Evolutionary conservation across 305 asterid genomes (phyloP).

Genomic region (Rubia peregrina): DNA sequence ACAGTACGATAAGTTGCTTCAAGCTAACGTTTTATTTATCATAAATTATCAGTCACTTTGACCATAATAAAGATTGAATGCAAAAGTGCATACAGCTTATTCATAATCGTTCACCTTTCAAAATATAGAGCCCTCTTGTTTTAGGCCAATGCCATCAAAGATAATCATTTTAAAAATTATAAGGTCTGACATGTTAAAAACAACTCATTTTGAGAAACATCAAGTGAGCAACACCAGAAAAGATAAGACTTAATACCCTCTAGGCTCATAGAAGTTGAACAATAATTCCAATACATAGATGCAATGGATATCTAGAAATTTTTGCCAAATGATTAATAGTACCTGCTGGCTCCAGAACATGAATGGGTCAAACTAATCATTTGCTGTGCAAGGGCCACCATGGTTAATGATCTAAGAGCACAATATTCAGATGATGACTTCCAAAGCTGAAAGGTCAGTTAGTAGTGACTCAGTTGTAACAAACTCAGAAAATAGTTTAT

Average conservation of each 20-base stretch:
- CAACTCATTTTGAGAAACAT: not conserved
- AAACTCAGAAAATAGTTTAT: not conserved
- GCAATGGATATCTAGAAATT: not conserved
- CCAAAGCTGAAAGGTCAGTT: slow-evolving; percentile 71
- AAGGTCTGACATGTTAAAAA: not conserved
- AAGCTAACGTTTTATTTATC: not conserved
- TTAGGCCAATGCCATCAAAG: not conserved
- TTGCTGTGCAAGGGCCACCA: slow-evolving; percentile 98
- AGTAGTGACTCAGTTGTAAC: slow-evolving; percentile 27
- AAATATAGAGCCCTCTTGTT: not conserved
- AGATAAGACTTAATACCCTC: not conserved
- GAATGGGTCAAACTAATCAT: slow-evolving; percentile 79
- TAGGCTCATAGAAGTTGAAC: not conserved
- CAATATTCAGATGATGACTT: slow-evolving; percentile 86
- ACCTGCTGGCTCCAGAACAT: slow-evolving; percentile 86
- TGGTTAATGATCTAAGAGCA: slow-evolving; percentile 88
- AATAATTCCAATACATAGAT: not conserved
- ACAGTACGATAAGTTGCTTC: not conserved
- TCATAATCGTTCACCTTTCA: not conserved
- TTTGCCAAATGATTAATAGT: slow-evolving; percentile 4
- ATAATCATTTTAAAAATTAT: not conserved
- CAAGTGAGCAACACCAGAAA: not conserved
- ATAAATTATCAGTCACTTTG: not conserved
- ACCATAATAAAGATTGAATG: not conserved
- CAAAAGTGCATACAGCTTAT: not conserved